These are phyloP conservation scores for Furcasterigmium sp. DNA, from an alignment of 2,329 filamentous ascomycete species.

Conservation along the genomic window DNA sequence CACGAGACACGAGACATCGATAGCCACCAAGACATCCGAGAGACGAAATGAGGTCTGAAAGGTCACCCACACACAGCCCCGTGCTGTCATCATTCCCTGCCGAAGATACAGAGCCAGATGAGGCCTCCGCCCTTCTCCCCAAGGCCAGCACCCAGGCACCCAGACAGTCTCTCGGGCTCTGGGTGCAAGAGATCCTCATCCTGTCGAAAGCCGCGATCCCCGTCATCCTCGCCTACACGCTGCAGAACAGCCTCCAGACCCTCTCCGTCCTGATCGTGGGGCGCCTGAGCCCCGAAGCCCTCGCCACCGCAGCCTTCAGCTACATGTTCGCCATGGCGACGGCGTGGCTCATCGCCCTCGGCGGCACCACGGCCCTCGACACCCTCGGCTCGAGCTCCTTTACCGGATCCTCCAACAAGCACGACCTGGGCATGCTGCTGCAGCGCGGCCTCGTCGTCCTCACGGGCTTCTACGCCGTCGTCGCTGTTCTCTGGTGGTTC, in stretches of 20 bases:
- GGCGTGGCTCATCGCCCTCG: conserved; percentile 80
- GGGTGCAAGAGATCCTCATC: conserved; percentile 54
- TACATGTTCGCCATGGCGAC: conserved; percentile 94
- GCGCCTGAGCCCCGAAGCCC: conserved; percentile 69
- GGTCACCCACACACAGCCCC: no score
- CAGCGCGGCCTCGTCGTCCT: conserved; percentile 73
- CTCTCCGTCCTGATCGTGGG: conserved; percentile 77
- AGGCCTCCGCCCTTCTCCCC: conserved; percentile 11
- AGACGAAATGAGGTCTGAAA: no score
- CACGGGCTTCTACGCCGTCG: conserved; percentile 64
- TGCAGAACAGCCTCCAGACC: conserved; percentile 83
- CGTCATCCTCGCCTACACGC: conserved; percentile 76
- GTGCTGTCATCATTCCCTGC: no score
- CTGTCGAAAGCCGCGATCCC: conserved; percentile 66
- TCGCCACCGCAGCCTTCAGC: conserved; percentile 78
- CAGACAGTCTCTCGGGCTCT: conserved; percentile 2
- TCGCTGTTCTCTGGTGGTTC: conserved; percentile 68
- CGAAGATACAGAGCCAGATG: neutral
- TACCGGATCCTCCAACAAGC: conserved; percentile 73
- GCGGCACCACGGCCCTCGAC: conserved; percentile 81
- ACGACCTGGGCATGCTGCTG: conserved; percentile 72
- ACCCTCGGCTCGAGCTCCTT: conserved; percentile 79
- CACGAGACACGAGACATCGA: no score
- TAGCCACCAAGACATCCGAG: no score
- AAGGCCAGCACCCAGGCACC: conserved; percentile 4